Percentiles rank a stretch among this genome's conserved stretches.
Conservation (phyloP, 495 filamentous ascomycete genomes). For the Penicillium soppii region DNA sequence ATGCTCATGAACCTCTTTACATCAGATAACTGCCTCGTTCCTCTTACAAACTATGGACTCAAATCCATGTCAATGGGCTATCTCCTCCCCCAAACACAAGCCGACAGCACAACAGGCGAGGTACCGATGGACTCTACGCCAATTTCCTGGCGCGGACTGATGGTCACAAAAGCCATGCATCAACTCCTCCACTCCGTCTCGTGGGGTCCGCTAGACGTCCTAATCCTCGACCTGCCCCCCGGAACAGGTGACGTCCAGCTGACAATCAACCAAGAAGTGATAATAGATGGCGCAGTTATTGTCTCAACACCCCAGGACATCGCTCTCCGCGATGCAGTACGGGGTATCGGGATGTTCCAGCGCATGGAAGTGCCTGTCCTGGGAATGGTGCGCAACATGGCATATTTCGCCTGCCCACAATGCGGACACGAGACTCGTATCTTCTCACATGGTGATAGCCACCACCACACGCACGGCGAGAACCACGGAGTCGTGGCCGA, state of each 20-base stretch:
- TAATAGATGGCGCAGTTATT: slow-evolving; percentile 84
- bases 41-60: slow-evolving; percentile 91
- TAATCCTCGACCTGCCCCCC: slow-evolving; percentile 89
- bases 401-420: slow-evolving; percentile 75
- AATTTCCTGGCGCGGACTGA: slow-evolving; percentile 94
- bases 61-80: slow-evolving; percentile 99
- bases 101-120: slow-evolving; percentile 19
- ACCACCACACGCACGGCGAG: slow-evolving; percentile 41
- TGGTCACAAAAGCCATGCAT: slow-evolving; percentile 97
- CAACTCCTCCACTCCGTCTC: slow-evolving; percentile 92
- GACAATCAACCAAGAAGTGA: slow-evolving; percentile 86
- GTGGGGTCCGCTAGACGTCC: slow-evolving; percentile 80
- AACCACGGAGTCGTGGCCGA: slow-evolving; percentile 51
- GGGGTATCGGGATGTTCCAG: slow-evolving; percentile 88
- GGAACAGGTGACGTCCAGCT: slow-evolving; percentile 95
- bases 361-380: slow-evolving; percentile 76
- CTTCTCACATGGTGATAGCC: slow-evolving; percentile 54
- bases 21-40: slow-evolving; percentile 78
- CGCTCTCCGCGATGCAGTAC: slow-evolving; percentile 82
- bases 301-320: slow-evolving; percentile 93
- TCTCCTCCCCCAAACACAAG: slow-evolving; percentile 55
- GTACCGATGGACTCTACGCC: slow-evolving; percentile 65
- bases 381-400: slow-evolving; percentile 98
- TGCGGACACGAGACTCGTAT: slow-evolving; percentile 75
- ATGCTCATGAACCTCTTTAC: slow-evolving; percentile 2